Evolutionary conservation across 495 filamentous ascomycete genomes (phyloP).

Genomic region (Neurospora sublineolata): DNA sequence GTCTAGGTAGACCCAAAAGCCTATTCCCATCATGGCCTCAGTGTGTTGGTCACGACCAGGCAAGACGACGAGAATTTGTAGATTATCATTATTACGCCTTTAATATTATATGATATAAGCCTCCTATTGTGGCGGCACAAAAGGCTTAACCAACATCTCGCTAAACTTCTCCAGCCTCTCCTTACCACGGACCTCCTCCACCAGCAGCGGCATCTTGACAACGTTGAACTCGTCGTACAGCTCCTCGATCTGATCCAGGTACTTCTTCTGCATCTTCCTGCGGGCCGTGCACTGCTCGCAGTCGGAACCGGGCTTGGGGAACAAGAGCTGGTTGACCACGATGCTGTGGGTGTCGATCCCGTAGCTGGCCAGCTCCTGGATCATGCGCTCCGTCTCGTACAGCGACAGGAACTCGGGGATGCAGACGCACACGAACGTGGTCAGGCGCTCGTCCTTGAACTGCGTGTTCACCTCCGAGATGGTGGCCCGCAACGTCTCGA

Average conservation of each 20-base stretch:
- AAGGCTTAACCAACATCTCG: slow-evolving; percentile 83
- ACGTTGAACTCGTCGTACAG: slow-evolving; percentile 99
- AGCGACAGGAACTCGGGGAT: slow-evolving; percentile 95
- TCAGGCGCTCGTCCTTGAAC: slow-evolving; percentile 93
- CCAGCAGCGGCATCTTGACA: slow-evolving; percentile 89
- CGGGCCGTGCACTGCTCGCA: slow-evolving; percentile 95
- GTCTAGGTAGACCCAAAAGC: background rate
- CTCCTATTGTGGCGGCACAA: slow-evolving; percentile 53
- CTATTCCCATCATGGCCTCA: background rate
- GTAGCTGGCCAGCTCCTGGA: slow-evolving; percentile 90
- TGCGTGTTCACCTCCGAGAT: slow-evolving; percentile 94
- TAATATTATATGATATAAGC: background rate
- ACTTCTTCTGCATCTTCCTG: slow-evolving; percentile 99
- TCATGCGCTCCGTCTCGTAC: slow-evolving; percentile 99
- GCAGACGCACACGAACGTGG: slow-evolving; percentile 96
- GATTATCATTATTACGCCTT: background rate
- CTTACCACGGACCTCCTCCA: slow-evolving; percentile 91
- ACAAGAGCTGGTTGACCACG: slow-evolving; percentile 95
- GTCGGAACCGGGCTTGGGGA: slow-evolving; percentile 71
- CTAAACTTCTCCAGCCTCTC: slow-evolving; percentile 88
- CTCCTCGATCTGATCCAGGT: slow-evolving; percentile 96
- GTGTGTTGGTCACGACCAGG: background rate
- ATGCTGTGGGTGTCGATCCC: slow-evolving; percentile 93
- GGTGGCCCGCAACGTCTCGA: slow-evolving; percentile 83
- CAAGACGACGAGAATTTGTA: background rate